Conservation (phyloP, 2,329 filamentous ascomycete genomes). For the Coleophoma crateriformis region DNA sequence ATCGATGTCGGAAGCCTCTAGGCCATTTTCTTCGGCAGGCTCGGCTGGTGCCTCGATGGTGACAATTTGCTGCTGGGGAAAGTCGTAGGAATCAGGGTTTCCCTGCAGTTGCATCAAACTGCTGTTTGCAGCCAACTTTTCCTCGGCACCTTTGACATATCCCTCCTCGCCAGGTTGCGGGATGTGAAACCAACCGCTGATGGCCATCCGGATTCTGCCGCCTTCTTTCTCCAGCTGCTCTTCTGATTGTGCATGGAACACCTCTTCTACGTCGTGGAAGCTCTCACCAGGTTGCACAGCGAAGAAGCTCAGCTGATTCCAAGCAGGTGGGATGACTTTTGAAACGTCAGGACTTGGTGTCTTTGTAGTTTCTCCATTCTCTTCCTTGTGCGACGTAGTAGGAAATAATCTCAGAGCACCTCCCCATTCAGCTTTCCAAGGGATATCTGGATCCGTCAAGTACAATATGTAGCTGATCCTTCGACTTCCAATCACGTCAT, state of each 20-base stretch:
- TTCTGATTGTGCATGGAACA: constrained; percentile 65
- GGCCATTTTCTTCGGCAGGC: constrained; percentile 42
- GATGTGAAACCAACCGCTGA: constrained; percentile 98
- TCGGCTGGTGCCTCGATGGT: constrained; percentile 27
- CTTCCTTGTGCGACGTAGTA: constrained; percentile 55
- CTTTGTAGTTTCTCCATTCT: constrained; percentile 69
- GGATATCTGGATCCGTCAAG: constrained; percentile 82
- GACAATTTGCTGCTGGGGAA: constrained; percentile 60
- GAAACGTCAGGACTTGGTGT: constrained; percentile 74
- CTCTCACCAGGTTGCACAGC: constrained; percentile 97
- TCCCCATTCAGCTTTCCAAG: constrained; percentile 90
- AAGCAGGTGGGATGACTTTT: constrained; percentile 85
- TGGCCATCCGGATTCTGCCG: constrained; percentile 87
- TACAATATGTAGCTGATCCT: constrained; percentile 97
- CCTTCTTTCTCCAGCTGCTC: constrained; percentile 62
- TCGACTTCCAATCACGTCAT: constrained; percentile 97
- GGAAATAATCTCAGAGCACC: constrained; percentile 88
- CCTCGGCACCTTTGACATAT: constrained; percentile 81
- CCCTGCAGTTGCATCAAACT: constrained; percentile 90
- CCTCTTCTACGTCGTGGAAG: constrained; percentile 98
- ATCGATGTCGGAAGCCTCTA: constrained; percentile 77
- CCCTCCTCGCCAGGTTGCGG: constrained; percentile 92
- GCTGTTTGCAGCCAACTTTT: constrained; percentile 82
- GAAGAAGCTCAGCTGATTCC: constrained; percentile 98
- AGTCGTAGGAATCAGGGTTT: constrained; percentile 84